Conservation (phyloP, 352 stramenopile genomes). For the Phytophthora kernoviae region DNA sequence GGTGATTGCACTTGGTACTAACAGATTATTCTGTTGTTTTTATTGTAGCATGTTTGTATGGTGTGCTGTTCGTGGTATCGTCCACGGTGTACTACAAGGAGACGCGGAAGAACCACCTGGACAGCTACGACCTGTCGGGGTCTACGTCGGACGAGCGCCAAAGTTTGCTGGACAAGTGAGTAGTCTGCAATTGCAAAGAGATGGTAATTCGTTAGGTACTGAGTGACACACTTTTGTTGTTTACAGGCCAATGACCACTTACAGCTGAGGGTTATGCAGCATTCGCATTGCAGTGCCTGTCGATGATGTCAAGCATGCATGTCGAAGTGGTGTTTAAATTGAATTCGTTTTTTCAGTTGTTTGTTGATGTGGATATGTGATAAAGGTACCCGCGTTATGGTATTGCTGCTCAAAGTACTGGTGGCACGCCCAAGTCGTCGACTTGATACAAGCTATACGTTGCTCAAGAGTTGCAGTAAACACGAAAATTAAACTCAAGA, state of each 20-base stretch:
- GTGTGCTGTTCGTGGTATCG: conserved; percentile 69
- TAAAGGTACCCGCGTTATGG: not conserved
- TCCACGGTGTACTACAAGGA: conserved; percentile 76
- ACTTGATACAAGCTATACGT: not conserved
- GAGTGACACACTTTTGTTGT: conserved; percentile 1
- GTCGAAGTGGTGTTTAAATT: conserved; percentile 1
- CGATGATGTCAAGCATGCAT: not conserved
- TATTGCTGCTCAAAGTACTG: no score
- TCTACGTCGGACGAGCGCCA: conserved; percentile 64
- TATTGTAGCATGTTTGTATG: conserved; percentile 66
- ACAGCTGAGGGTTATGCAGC: conserved; percentile 25
- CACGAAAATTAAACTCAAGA: not conserved
- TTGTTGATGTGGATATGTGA: not conserved
- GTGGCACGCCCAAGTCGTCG: no score
- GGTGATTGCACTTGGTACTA: not conserved
- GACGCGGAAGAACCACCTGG: conserved; percentile 49
- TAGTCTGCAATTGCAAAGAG: not conserved
- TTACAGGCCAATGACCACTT: conserved; percentile 34
- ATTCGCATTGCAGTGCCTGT: not conserved
- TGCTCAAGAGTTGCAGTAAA: not conserved
- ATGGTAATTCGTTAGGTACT: not conserved
- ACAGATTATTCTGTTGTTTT: not conserved
- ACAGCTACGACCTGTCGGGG: conserved; percentile 47
- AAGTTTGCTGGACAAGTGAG: conserved; percentile 62
- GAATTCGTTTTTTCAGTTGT: not conserved